These are phyloP conservation scores for Samsoniella hepiali DNA, from an alignment of 2,329 filamentous ascomycete species.

Conservation along the genomic window DNA sequence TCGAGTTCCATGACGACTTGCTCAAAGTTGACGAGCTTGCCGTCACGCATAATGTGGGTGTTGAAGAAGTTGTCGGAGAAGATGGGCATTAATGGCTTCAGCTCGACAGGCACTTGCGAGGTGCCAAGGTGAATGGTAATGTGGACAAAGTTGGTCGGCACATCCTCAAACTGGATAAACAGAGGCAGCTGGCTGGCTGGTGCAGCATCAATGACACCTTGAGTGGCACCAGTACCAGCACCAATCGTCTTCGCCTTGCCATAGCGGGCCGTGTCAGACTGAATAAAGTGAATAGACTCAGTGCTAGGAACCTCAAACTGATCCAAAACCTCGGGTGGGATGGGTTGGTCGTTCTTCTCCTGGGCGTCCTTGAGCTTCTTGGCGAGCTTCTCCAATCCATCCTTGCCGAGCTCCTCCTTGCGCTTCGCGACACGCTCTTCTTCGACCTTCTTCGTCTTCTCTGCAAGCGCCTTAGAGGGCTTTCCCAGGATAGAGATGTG, in stretches of 20 bases:
- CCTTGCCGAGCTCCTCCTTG: conserved; percentile 74
- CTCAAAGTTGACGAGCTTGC: conserved; percentile 79
- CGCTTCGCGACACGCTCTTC: conserved; percentile 73
- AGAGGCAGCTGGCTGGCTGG: conserved; percentile 61
- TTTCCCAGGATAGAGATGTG: conserved; percentile 87
- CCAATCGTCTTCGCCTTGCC: conserved; percentile 74
- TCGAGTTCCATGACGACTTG: conserved; percentile 89
- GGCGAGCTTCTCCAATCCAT: conserved; percentile 72
- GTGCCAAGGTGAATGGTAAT: conserved; percentile 80
- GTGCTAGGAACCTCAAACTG: conserved; percentile 78
- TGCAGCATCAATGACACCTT: conserved; percentile 71
- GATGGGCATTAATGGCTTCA: conserved; percentile 79
- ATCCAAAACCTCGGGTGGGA: conserved; percentile 78
- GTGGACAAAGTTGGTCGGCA: conserved; percentile 88
- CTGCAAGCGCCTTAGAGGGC: conserved; percentile 75
- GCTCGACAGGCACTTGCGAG: conserved; percentile 68
- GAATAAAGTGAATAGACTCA: conserved; percentile 92
- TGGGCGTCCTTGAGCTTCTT: conserved; percentile 80
- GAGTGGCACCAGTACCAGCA: conserved; percentile 62
- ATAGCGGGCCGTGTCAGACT: conserved; percentile 78
- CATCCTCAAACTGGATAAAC: conserved; percentile 96
- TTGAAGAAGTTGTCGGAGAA: conserved; percentile 95
- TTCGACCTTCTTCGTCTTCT: conserved; percentile 78
- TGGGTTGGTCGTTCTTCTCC: conserved; percentile 80
- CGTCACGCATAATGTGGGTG: conserved; percentile 75